phyloP scores from a whole-genome alignment of 2,329 filamentous ascomycete genomes.

The Colletotrichum sp. region DNA sequence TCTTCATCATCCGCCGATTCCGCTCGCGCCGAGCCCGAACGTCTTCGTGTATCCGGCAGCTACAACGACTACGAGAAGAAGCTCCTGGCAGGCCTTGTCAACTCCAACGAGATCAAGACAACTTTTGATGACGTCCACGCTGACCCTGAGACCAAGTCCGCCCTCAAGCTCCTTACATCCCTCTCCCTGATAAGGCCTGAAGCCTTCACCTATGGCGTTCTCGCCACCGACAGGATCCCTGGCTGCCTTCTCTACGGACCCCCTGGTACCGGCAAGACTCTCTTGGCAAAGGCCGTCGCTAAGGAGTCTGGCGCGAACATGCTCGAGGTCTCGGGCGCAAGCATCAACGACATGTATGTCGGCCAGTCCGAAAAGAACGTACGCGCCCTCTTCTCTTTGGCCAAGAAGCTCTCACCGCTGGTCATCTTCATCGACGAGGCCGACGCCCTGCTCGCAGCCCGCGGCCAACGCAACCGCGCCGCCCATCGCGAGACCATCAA shows the following conservation, averaged over 20 bases:
- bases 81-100: constrained; percentile 80
- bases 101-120: constrained; percentile 80
- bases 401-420: constrained; percentile 88
- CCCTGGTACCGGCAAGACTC: constrained; percentile 78
- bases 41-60: constrained; percentile 33
- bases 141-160: constrained; percentile 80
- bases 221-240: constrained; percentile 88
- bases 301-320: constrained; percentile 72
- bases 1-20: constrained; percentile 9
- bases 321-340: constrained; percentile 90
- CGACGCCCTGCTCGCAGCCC: constrained; percentile 86
- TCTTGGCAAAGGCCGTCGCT: constrained; percentile 72
- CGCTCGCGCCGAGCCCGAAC: constrained; percentile 19
- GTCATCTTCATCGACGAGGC: constrained; percentile 98
- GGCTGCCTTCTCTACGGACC: constrained; percentile 89
- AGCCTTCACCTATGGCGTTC: constrained; percentile 94
- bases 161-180: constrained; percentile 86
- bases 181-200: constrained; percentile 87
- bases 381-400: constrained; percentile 86
- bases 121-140: constrained; percentile 90
- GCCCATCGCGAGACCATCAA: constrained; percentile 91
- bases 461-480: constrained; percentile 69
- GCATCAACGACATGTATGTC: constrained; percentile 95
- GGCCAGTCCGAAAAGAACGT: constrained; percentile 97
- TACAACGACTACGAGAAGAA: constrained; percentile 82